Percentiles rank a stretch among this genome's conserved stretches.
Conservation (phyloP, 1,139 yeast genomes). For the Lodderomyces pseudojiufengensis region DNA sequence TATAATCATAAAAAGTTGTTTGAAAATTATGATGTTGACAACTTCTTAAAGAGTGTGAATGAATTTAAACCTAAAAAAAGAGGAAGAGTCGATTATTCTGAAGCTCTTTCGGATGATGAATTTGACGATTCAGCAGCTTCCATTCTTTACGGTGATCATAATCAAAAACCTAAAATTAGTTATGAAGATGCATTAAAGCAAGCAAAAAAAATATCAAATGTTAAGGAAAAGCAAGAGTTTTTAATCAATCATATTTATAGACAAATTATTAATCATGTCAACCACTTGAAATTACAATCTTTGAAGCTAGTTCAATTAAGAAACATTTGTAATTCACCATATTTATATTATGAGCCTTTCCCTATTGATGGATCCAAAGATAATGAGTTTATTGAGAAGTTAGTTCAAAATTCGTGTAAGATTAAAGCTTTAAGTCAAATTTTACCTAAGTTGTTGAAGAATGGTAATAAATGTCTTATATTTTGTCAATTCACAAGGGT, state of each 20-base stretch:
- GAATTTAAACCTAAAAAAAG: conserved; percentile 7
- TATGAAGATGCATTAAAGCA: conserved; percentile 10
- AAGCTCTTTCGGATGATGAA: conserved; percentile 26
- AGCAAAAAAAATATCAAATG: not conserved
- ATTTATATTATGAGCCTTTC: conserved; percentile 78
- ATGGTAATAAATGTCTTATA: conserved; percentile 65
- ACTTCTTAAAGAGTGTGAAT: conserved; percentile 28
- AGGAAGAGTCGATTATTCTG: conserved; percentile 15
- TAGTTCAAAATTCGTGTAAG: conserved; percentile 61
- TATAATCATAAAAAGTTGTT: conserved; percentile 26
- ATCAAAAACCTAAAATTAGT: conserved; percentile 3
- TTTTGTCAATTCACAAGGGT: conserved; percentile 82
- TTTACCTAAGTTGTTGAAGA: conserved; percentile 42
- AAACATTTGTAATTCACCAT: conserved; percentile 81
- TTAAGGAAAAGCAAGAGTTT: conserved; percentile 14
- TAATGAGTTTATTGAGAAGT: conserved; percentile 24
- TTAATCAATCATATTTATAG: conserved; percentile 17
- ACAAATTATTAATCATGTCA: conserved; percentile 20
- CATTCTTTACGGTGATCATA: conserved; percentile 1
- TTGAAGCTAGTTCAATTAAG: conserved; percentile 73
- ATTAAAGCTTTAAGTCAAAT: conserved; percentile 66
- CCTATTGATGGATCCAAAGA: conserved; percentile 24
- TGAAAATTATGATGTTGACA: conserved; percentile 31
- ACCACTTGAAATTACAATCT: conserved; percentile 48
- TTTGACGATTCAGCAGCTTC: conserved; percentile 9